Evolutionary conservation across 2,329 filamentous ascomycete genomes (phyloP), one percentile per base, ranked within the genome.

Genomic region (Pseudogymnoascus sp.): DNA sequence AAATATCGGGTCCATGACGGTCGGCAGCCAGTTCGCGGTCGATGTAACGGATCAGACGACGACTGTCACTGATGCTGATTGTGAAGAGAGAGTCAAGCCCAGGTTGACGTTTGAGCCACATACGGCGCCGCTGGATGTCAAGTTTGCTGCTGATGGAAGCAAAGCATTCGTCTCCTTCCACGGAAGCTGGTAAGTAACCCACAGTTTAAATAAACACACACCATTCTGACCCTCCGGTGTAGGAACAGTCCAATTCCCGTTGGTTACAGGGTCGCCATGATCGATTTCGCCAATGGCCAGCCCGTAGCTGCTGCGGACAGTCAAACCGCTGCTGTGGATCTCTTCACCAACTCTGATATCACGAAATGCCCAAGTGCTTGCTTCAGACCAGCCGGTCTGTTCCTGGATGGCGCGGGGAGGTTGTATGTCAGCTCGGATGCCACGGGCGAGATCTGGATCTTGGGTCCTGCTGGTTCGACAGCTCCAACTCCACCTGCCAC

Each of bases 101-200:
- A 65, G 84, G 1, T 75, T 91, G 28, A 84, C 83, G 0, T 85
- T 87, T 69, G 76, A 80, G 60, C 83, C 88, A 1, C 89, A 92
- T 70, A 87, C 82, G 71, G 88, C 89, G 0, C 89, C 89, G 0
- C 77, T 91, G 0, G 88, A 90, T 67, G 83, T 91, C 70, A 84
- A 85, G 65, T 92, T 92, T 76, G 79, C 83, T 66, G 69, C 77
- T 0, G 75, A 79, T 42, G 83, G 83, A 37, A 81, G 79, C 11
- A 80, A 78, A 1, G 88, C 87, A 1, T 91, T 84, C 75, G 76
- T 92, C 16, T 79, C 84, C 0, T 90, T 91, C 74, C 88, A 90
- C 72, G 88, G 89, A 12, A 88, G 84, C 73, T 91, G 88, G 86
- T 72, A 74, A 77, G 75, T 42, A 12, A 62, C 49, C 3, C 2